A percentile compares a stretch with the other conserved stretches of the same genome.
Evolutionary conservation across 2,329 filamentous ascomycete species (phyloP).

Genomic region (Aspergillus intermedius): DNA sequence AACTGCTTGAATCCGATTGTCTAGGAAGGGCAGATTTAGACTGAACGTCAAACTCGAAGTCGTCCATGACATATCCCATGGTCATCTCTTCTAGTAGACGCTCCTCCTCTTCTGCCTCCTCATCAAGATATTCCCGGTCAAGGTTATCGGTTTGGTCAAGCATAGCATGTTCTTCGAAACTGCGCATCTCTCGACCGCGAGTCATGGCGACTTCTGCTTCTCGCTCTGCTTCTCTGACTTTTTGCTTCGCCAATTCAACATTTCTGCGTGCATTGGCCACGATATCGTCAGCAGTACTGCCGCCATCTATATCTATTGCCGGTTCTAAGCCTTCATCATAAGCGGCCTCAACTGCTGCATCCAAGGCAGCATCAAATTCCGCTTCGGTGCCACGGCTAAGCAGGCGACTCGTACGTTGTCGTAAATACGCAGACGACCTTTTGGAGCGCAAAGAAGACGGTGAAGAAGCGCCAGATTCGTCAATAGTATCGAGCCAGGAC

Average conservation of each 20-base stretch:
- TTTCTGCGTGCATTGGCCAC: conserved; percentile 53
- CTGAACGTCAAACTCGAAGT: conserved; percentile 68
- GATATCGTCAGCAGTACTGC: conserved; percentile 26
- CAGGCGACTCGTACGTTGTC: conserved; percentile 63
- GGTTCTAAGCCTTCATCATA: conserved; percentile 89
- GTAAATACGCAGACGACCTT: conserved; percentile 62
- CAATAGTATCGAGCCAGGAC: conserved; percentile 90
- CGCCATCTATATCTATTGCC: conserved; percentile 32
- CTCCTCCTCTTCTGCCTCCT: conserved; percentile 67
- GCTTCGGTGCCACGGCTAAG: conserved; percentile 70
- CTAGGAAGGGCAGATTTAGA: conserved; percentile 64
- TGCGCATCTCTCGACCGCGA: conserved; percentile 53
- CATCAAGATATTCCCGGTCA: conserved; percentile 47
- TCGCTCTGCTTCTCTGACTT: conserved; percentile 64
- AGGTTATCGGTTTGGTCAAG: conserved; percentile 16
- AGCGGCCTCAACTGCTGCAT: conserved; percentile 91
- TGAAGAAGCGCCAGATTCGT: conserved; percentile 78
- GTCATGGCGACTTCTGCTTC: conserved; percentile 59
- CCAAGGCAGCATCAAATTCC: conserved; percentile 88
- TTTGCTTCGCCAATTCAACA: conserved; percentile 69
- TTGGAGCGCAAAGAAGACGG: conserved; percentile 75
- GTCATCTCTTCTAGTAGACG: conserved; percentile 82
- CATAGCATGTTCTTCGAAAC: conserved; percentile 28
- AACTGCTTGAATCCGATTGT: conserved; percentile 74
- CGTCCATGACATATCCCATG: conserved; percentile 71